Base-by-base conservation (phyloP, 2,329 filamentous ascomycete genomes). In the Coniochaeta sp. region DNA sequence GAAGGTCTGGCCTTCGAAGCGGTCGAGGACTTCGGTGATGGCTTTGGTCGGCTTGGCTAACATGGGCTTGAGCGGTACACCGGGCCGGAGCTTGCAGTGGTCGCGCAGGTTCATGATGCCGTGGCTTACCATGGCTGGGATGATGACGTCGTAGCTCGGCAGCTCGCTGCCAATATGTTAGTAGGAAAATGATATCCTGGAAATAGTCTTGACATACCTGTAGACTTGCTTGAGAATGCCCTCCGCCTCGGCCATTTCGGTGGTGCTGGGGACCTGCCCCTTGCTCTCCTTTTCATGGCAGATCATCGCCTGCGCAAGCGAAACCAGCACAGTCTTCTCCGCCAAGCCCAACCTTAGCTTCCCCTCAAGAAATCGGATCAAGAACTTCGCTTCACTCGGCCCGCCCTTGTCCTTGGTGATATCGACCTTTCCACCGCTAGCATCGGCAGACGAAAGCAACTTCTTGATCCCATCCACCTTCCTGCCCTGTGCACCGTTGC, bases 391-490 rank as follows among this genome's bases (percentile, higher is more conserved):
- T 69, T 99, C 94, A 63, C 91, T 96, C 1, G 92, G 82, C 0
- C 92, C 92, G 28, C 92, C 92, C 70, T 96, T 96, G 66, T 96
- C 86, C 65, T 95, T 88, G 50, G 78, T 86, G 59, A 96, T 95
- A 65, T 97, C 92, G 40, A 95, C 83, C 65, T 94, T 94, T 28
- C 85, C 86, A 6, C 80, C 75, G 6, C 77, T 77, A 1, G 88
- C 77, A 71, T 97, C 92, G 1, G 94, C 89, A 28, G 92, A 83
- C 9, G 94, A 92, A n/a, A 99, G 74, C 4, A 99, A 75, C 68
- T 96, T 97, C 74, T 97, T 97, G 74, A 99, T 99, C 7, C 85
- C 83, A 56, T 91, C 90, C 13, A 99, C 88, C 69, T 99, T 99
- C 55, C 89, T 84, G 13, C 86, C 85, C 65, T 97, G 94, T 1